phyloP scores from a whole-genome alignment of 1,284 basidiomycete species.

The Cutaneotrichosporon curvatum region DNA sequence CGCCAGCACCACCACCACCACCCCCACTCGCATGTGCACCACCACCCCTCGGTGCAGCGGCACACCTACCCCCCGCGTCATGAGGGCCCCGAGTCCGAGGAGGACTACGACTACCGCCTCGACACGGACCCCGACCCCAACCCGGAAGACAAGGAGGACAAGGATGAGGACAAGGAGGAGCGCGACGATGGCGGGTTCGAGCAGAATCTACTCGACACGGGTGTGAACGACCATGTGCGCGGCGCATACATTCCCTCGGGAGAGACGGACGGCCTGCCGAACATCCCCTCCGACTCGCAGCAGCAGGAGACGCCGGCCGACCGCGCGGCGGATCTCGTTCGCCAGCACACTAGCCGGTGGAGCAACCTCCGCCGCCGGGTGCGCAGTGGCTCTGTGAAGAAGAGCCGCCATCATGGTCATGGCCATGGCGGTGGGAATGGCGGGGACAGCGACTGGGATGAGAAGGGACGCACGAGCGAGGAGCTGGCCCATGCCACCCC shows the following conservation, averaged over 20 bases:
- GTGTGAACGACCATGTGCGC: slow-evolving; percentile 26
- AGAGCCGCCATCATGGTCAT: neutral
- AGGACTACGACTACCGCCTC: slow-evolving; percentile 45
- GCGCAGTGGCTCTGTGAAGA: slow-evolving; percentile 6
- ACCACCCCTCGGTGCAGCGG: neutral
- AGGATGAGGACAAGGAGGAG: slow-evolving; percentile 3
- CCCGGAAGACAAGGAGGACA: slow-evolving; percentile 7
- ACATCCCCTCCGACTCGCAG: slow-evolving; percentile 22
- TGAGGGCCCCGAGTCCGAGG: slow-evolving; percentile 2
- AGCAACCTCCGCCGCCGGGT: slow-evolving; percentile 40
- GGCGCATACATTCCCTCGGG: slow-evolving; percentile 44
- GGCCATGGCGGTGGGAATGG: neutral
- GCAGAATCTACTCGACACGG: slow-evolving; percentile 22
- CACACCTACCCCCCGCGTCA: neutral
- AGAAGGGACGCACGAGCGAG: slow-evolving; percentile 3
- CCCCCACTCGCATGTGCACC: neutral
- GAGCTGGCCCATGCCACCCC: neutral
- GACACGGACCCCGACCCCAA: slow-evolving; percentile 29
- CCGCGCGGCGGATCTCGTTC: slow-evolving; percentile 42
- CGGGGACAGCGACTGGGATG: neutral
- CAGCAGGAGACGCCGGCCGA: slow-evolving; percentile 17
- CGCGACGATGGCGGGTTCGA: slow-evolving; percentile 5
- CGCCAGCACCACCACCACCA: neutral
- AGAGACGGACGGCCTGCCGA: slow-evolving; percentile 48
- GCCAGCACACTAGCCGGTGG: slow-evolving; percentile 44